These are phyloP conservation scores for Mycoemilia scoparia DNA, from an alignment of 192 early-diverging fungal species.

Conservation along the genomic window DNA sequence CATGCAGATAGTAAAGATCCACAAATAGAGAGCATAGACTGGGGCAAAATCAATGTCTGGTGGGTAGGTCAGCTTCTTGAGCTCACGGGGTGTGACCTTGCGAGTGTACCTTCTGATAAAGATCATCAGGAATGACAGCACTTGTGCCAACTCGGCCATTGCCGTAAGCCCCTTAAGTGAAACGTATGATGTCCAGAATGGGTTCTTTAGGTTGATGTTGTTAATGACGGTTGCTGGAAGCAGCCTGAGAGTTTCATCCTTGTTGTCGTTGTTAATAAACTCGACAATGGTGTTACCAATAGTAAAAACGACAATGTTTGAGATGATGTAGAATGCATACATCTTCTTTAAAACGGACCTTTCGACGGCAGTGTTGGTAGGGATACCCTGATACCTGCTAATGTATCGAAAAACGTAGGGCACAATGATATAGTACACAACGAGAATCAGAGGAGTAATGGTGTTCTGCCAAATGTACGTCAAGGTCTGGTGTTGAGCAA, in stretches of 20 bases:
- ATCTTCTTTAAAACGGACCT: slow-evolving; percentile 50
- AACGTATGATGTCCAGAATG: slow-evolving; percentile 63
- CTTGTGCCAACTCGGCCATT: slow-evolving; percentile 49
- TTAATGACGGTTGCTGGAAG: slow-evolving; percentile 18
- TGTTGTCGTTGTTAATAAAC: slow-evolving; percentile 12
- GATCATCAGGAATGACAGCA: slow-evolving; percentile 33
- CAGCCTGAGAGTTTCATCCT: slow-evolving; percentile 15
- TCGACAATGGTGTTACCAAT: slow-evolving; percentile 20
- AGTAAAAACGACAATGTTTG: slow-evolving; percentile 49
- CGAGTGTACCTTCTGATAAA: slow-evolving; percentile 37
- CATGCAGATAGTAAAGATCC: slow-evolving; percentile 52
- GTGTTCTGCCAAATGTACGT: slow-evolving; percentile 41
- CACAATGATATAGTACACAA: slow-evolving; percentile 42
- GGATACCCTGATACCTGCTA: slow-evolving; percentile 47
- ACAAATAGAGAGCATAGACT: slow-evolving; percentile 46
- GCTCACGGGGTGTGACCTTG: slow-evolving; percentile 47
- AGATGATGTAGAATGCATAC: slow-evolving; percentile 53
- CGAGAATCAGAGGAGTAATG: slow-evolving; percentile 46
- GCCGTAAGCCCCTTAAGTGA: slow-evolving; percentile 44
- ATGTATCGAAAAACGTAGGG: slow-evolving; percentile 42
- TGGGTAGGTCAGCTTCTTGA: slow-evolving; percentile 42
- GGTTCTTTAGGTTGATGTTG: slow-evolving; percentile 27
- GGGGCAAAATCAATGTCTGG: slow-evolving; percentile 52
- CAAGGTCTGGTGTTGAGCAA: slow-evolving; percentile 28
- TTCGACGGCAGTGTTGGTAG: slow-evolving; percentile 49